Percentiles rank a stretch among this genome's conserved stretches.
These are phyloP conservation scores for Hygrophila difformis DNA, from an alignment of 257 asterid genomes.

Conservation along the genomic window DNA sequence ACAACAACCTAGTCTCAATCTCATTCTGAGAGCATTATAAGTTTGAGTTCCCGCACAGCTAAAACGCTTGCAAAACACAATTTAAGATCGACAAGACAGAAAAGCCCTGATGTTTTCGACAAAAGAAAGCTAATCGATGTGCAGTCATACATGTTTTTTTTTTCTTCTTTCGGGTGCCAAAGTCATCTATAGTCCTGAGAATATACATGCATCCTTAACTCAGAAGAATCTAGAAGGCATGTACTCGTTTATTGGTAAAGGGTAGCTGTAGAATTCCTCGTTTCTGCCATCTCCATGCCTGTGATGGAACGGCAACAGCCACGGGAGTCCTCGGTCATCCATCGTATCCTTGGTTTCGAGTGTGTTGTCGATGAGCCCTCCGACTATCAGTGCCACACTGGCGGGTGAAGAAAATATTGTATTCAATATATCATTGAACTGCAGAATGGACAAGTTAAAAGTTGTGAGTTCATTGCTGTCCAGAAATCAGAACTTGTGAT, in stretches of 20 bases:
- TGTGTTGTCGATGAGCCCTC: conserved; percentile 69
- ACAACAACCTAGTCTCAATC: too few species aligned
- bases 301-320: conserved; percentile 70
- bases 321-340: conserved; percentile 78
- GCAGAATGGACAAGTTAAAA: conserved; percentile 21
- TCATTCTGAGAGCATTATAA: too few species aligned
- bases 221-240: conserved; percentile 72
- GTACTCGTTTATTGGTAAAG: conserved; percentile 59
- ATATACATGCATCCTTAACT: conserved; percentile 1
- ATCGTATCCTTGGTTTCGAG: conserved; percentile 50
- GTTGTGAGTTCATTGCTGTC: neutral
- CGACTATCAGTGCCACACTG: conserved; percentile 70
- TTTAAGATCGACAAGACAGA: neutral
- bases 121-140: neutral
- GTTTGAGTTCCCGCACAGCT: too few species aligned
- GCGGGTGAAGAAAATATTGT: conserved; percentile 86
- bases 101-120: too few species aligned
- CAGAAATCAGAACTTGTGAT: too few species aligned
- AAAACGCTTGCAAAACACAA: too few species aligned
- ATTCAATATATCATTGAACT: conserved; percentile 82
- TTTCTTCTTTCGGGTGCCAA: too few species aligned
- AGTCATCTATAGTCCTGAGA: neutral
- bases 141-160: neutral
- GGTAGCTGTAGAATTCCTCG: conserved; percentile 84
- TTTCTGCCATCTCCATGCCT: conserved; percentile 79